Evolutionary conservation across 1,284 basidiomycete species (phyloP).

Genomic region (Moesziomyces sp.): DNA sequence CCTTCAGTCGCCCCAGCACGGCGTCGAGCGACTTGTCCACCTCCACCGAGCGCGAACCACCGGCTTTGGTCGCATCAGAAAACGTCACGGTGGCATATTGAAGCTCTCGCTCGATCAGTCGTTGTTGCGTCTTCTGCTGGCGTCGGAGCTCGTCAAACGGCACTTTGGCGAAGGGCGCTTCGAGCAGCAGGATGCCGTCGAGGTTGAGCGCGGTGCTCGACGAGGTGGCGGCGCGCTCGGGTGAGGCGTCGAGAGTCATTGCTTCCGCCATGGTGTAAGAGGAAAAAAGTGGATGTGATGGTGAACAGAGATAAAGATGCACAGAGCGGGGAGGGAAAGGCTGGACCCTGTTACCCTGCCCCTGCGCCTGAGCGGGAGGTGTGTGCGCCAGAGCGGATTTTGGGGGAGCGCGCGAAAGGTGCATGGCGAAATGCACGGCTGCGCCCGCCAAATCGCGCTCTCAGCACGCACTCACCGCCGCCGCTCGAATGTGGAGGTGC

Average conservation of each 20-base stretch:
- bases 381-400: too few relatives aligned
- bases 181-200: slow-evolving; percentile 84
- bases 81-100: slow-evolving; percentile 30
- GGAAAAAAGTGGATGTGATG: slow-evolving; percentile 5
- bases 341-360: slow-evolving; percentile 2
- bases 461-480: too few relatives aligned
- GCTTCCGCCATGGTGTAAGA: slow-evolving; percentile 15
- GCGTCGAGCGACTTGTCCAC: slow-evolving; percentile 74
- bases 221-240: not conserved
- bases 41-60: slow-evolving; percentile 5
- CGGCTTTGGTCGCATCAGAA: slow-evolving; percentile 4
- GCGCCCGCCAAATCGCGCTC: too few relatives aligned
- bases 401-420: too few relatives aligned
- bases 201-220: slow-evolving; percentile 34
- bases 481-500: too few relatives aligned
- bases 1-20: slow-evolving; percentile 80
- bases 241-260: slow-evolving; percentile 17
- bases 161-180: slow-evolving; percentile 85
- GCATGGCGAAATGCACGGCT: too few relatives aligned
- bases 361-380: too few relatives aligned
- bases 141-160: slow-evolving; percentile 65
- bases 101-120: slow-evolving; percentile 54
- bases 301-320: not conserved
- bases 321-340: not conserved
- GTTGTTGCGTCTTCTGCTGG: slow-evolving; percentile 59